Base-by-base conservation (phyloP, 306 rosid species). In the Casuarina cunninghamiana region DNA sequence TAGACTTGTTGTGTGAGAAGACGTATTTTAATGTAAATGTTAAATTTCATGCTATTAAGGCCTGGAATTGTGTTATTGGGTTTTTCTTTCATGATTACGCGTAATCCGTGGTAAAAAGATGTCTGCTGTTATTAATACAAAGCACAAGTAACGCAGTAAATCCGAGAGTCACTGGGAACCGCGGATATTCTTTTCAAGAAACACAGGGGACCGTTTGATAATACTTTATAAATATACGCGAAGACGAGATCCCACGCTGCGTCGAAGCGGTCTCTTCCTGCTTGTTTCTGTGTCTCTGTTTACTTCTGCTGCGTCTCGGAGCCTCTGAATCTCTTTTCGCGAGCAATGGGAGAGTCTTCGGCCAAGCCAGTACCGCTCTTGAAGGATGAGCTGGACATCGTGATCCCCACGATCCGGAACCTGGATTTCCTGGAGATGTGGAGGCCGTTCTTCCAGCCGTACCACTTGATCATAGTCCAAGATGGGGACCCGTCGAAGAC, bases 381-480 rank as follows among this genome's bases (percentile, higher is more conserved):
- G 83, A 87, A 89, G 75, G 97, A 93, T 13, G 94, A 93, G 78
- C 94, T 93, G 0, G 96, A 93, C 76, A 93, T 93, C 85, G 97
- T 93, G 21, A 93, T 93, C 76, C 97, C 97, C 26, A 93, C 97
- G 48, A 93, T 93, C 77, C 87, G 97, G 1, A 93, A 89, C 91
- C 94, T 91, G 0, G 97, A 93, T 61, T 93, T 93, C 85, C 72
- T 93, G 5, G 97, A 93, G 87, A 93, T 91, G 96, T 91, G 97
- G 97, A 81, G 96, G 65, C 95, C 97, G 0, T 92, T 88, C 78
- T 90, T 92, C 79, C 73, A 92, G 21, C 87, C 68, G 1, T 90
- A 92, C 79, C 97, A 92, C 41, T 75, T 90, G 67, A 90, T 92
- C 85, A 90, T 90, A 69, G 97, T 92, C 19, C 97, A 90, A 62